Conservation (phyloP, 768 basidiomycete genomes). For the Pulveroboletus sp. region DNA sequence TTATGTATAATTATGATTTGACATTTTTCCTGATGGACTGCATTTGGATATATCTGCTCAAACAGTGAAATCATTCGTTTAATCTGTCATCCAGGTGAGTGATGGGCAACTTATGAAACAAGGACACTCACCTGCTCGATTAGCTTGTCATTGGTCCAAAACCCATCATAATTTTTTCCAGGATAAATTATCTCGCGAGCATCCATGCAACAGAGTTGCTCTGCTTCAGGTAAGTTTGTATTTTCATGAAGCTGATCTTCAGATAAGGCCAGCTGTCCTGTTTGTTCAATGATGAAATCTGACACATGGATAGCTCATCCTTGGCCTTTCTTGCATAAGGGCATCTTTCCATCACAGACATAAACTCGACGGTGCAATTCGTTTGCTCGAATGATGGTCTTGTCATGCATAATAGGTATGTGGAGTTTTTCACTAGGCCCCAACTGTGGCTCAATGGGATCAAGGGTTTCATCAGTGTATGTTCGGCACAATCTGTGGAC, state of each 20-base stretch:
- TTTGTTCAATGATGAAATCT: slow-evolving; percentile 36
- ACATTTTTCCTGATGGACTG: too few species aligned
- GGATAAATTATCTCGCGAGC: too few species aligned
- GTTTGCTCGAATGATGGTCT: slow-evolving; percentile 21
- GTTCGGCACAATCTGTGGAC: background rate
- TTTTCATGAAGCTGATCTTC: background rate
- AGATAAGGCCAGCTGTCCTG: slow-evolving; percentile 27
- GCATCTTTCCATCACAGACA: slow-evolving; percentile 3
- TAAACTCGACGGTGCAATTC: slow-evolving; percentile 2
- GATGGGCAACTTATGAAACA: too few species aligned
- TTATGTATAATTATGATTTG: too few species aligned
- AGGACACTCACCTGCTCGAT: too few species aligned
- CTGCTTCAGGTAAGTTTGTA: background rate
- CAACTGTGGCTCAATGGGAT: background rate
- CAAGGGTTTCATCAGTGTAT: background rate
- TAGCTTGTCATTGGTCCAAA: too few species aligned
- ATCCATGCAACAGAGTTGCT: background rate
- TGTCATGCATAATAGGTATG: slow-evolving; percentile 17
- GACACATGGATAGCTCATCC: slow-evolving; percentile 39
- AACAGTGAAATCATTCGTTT: slow-evolving; percentile 17
- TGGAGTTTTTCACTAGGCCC: background rate
- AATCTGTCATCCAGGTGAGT: too few species aligned
- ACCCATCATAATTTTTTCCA: too few species aligned
- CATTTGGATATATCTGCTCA: slow-evolving; percentile 19
- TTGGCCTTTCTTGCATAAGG: slow-evolving; percentile 28